phyloP scores from a whole-genome alignment of 129 eudicot species.

The Helichrysum umbraculigerum region DNA sequence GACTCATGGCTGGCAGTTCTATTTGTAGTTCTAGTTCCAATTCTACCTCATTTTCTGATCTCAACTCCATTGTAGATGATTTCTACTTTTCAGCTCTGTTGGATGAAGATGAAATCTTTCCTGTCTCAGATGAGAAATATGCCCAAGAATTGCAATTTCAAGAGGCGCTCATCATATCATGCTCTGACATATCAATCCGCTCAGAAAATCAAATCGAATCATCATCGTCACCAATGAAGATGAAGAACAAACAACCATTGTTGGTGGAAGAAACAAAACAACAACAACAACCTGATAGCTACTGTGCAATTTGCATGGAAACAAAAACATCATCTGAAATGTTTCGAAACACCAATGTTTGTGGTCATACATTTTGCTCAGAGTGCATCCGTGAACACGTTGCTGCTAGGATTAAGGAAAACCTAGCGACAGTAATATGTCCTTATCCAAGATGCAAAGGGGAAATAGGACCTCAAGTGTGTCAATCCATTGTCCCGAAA shows the following conservation, averaged over 20 bases:
- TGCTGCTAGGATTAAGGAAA: constrained; percentile 39
- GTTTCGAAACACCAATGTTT: constrained; percentile 35
- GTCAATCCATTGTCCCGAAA: constrained; percentile 27
- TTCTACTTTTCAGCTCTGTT: too few species aligned
- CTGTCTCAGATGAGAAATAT: constrained; percentile 26
- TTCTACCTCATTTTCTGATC: neutral
- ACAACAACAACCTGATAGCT: neutral
- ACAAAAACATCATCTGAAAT: constrained; percentile 34
- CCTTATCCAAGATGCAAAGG: constrained; percentile 38
- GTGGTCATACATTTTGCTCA: constrained; percentile 44
- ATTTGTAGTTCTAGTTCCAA: too few species aligned
- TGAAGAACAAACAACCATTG: neutral
- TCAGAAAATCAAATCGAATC: neutral
- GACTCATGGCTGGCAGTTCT: constrained; percentile 1
- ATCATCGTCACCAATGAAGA: neutral
- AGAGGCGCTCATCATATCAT: constrained; percentile 19
- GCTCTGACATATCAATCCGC: neutral
- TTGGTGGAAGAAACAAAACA: neutral
- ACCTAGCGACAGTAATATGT: constrained; percentile 23
- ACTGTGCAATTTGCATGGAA: constrained; percentile 51
- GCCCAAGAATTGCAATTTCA: constrained; percentile 32
- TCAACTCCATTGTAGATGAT: neutral
- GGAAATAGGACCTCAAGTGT: constrained; percentile 25
- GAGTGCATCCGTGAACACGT: constrained; percentile 43
- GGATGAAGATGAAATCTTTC: constrained; percentile 32